These are phyloP conservation scores for Phytophthora pisi DNA, from an alignment of 352 stramenopile species.

Conservation along the genomic window DNA sequence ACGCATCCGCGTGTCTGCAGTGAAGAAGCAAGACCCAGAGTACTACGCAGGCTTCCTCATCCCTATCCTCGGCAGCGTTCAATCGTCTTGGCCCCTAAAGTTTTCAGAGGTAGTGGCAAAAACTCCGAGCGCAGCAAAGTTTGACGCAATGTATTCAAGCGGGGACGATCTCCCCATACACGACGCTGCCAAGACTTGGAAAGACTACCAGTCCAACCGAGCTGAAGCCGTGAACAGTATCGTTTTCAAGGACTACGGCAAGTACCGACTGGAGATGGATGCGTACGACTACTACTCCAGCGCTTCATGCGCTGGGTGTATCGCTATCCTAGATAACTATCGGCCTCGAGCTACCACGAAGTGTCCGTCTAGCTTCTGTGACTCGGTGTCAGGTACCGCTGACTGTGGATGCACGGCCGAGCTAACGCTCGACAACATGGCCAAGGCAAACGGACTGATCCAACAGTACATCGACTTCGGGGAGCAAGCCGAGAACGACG, in stretches of 20 bases:
- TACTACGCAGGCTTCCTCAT: constrained; percentile 28
- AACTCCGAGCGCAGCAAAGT: constrained; percentile 12
- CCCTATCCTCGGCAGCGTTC: constrained; percentile 13
- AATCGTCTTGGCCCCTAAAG: constrained; percentile 20
- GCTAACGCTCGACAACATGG: constrained; percentile 41
- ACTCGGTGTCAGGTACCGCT: constrained; percentile 19
- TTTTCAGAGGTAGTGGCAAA: constrained; percentile 24
- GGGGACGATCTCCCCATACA: constrained; percentile 13
- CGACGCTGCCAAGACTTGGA: constrained; percentile 45
- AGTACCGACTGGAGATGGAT: constrained; percentile 58
- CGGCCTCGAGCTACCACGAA: constrained; percentile 42
- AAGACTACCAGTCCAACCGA: constrained; percentile 53
- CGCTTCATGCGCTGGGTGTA: constrained; percentile 53
- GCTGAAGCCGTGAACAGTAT: constrained; percentile 48
- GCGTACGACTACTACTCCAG: constrained; percentile 55
- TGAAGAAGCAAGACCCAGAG: constrained; percentile 30
- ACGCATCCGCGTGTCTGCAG: constrained; percentile 21
- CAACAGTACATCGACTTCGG: constrained; percentile 46
- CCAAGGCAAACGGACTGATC: constrained; percentile 34
- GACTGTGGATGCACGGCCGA: constrained; percentile 6
- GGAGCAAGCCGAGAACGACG: constrained; percentile 50
- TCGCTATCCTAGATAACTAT: constrained; percentile 60
- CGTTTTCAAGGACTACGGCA: constrained; percentile 48
- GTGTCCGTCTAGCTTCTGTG: constrained; percentile 51
- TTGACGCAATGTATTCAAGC: constrained; percentile 18